Percentiles rank a stretch among this genome's conserved stretches.
Conservation (phyloP, 2,329 filamentous ascomycete species). For the Penicillium sclerotigenum region DNA sequence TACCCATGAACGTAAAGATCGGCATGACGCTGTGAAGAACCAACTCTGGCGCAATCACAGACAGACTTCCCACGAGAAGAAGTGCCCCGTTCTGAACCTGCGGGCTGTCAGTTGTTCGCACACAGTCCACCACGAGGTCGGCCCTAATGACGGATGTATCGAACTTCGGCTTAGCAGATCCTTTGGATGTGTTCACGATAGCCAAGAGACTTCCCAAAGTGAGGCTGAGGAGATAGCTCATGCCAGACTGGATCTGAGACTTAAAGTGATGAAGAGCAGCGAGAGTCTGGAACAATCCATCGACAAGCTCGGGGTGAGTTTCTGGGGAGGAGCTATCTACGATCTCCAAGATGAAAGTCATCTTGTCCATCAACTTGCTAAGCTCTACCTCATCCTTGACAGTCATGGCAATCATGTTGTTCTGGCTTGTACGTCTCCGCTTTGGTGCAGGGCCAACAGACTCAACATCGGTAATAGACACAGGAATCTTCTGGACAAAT, state of each 20-base stretch:
- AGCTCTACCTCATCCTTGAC: slow-evolving; percentile 64
- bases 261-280: slow-evolving; percentile 83
- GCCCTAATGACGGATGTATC: slow-evolving; percentile 78
- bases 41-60: slow-evolving; percentile 81
- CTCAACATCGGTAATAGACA: slow-evolving; percentile 65
- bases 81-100: slow-evolving; percentile 92
- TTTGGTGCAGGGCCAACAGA: slow-evolving; percentile 72
- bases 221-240: slow-evolving; percentile 85
- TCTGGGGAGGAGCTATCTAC: slow-evolving; percentile 77
- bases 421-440: slow-evolving; percentile 72
- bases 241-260: slow-evolving; percentile 74
- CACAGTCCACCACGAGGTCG: slow-evolving; percentile 88
- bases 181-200: slow-evolving; percentile 75
- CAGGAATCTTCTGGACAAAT: slow-evolving; percentile 72
- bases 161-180: slow-evolving; percentile 50
- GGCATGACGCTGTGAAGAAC: slow-evolving; percentile 98
- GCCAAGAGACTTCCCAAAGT: slow-evolving; percentile 76
- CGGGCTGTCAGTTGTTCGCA: slow-evolving; percentile 85
- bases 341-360: slow-evolving; percentile 84
- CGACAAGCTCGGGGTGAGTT: slow-evolving; percentile 70
- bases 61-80: slow-evolving; percentile 80
- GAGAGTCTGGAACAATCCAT: slow-evolving; percentile 77
- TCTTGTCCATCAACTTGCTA: slow-evolving; percentile 65
- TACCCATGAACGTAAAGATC: slow-evolving; percentile 97
- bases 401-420: slow-evolving; percentile 61